These are phyloP conservation scores for Neofusicoccum kwambonambiense DNA, from an alignment of 2,329 filamentous ascomycete genomes.

Conservation along the genomic window DNA sequence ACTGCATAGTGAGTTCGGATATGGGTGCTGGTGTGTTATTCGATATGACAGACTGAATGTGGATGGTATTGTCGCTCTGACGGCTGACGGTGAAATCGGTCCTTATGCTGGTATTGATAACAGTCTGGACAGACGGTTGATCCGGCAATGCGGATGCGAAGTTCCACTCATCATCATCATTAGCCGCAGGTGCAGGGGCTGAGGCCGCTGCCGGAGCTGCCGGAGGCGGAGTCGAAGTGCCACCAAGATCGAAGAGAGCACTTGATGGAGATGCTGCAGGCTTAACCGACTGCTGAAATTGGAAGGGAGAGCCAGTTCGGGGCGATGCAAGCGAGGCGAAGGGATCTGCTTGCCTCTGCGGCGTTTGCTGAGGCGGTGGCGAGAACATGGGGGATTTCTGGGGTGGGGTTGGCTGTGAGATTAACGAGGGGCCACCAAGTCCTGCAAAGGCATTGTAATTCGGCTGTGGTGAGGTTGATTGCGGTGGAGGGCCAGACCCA, in stretches of 20 bases:
- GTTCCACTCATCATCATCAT: constrained; percentile 94
- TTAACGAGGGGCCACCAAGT: constrained; percentile 41
- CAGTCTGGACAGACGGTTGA: constrained; percentile 60
- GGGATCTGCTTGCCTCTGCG: constrained; percentile 50
- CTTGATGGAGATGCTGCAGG: constrained; percentile 30
- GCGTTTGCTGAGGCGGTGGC: constrained; percentile 37
- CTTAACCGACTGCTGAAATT: constrained; percentile 46
- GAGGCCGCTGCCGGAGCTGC: background rate
- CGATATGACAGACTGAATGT: constrained; percentile 76
- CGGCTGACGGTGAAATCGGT: constrained; percentile 72
- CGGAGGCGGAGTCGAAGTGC: constrained; percentile 23
- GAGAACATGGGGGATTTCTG: constrained; percentile 40
- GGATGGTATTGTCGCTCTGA: constrained; percentile 57
- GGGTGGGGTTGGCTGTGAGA: constrained; percentile 47
- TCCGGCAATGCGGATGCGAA: constrained; percentile 84
- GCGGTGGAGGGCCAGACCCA: constrained; percentile 43
- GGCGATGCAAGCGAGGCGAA: constrained; percentile 59
- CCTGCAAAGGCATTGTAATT: constrained; percentile 59
- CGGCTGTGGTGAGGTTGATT: constrained; percentile 48
- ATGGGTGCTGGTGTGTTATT: constrained; percentile 73
- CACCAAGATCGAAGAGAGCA: constrained; percentile 35
- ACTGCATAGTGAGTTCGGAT: constrained; percentile 80
- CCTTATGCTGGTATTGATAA: constrained; percentile 69
- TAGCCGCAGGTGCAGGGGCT: constrained; percentile 49
- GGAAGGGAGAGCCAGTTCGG: constrained; percentile 51